phyloP scores from a whole-genome alignment of 768 basidiomycete genomes.

The Amanita inopinata region DNA sequence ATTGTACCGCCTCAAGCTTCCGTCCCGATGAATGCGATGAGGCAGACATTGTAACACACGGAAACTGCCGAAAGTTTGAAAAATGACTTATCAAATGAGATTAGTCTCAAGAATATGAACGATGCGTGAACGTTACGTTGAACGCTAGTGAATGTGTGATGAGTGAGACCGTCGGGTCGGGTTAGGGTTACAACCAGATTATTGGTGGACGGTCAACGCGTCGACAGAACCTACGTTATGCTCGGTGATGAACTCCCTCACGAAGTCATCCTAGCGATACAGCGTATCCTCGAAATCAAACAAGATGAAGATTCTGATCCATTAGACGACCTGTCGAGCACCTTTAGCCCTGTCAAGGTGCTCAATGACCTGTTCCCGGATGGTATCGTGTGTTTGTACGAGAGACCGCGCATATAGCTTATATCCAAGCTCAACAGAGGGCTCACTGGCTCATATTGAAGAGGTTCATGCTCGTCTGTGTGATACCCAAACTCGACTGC shows the following conservation, averaged over 20 bases:
- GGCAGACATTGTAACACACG: too few relatives aligned
- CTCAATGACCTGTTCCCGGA: conserved; percentile 72
- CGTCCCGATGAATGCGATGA: too few relatives aligned
- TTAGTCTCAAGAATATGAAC: too few relatives aligned
- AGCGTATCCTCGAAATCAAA: conserved; percentile 55
- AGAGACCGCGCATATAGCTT: conserved; percentile 5
- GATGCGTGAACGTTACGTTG: too few relatives aligned
- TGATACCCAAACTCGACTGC: conserved; percentile 59
- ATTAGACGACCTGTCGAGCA: conserved; percentile 45
- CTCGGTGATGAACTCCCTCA: conserved; percentile 45
- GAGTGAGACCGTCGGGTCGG: not conserved
- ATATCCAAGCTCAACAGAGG: conserved; percentile 41
- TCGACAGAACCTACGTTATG: conserved; percentile 19
- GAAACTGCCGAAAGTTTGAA: too few relatives aligned
- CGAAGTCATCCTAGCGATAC: conserved; percentile 61
- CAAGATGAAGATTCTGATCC: conserved; percentile 37
- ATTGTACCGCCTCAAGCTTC: too few relatives aligned
- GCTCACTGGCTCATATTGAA: conserved; percentile 63
- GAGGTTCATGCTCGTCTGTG: conserved; percentile 59
- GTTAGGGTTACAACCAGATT: conserved; percentile 18
- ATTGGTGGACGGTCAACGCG: not conserved
- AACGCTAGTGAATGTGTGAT: too few relatives aligned
- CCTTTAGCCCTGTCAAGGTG: conserved; percentile 46
- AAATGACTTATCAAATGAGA: too few relatives aligned
- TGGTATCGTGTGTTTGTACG: conserved; percentile 30